phyloP scores from a whole-genome alignment of 768 basidiomycete species.

The Thelephora aurantiotincta region DNA sequence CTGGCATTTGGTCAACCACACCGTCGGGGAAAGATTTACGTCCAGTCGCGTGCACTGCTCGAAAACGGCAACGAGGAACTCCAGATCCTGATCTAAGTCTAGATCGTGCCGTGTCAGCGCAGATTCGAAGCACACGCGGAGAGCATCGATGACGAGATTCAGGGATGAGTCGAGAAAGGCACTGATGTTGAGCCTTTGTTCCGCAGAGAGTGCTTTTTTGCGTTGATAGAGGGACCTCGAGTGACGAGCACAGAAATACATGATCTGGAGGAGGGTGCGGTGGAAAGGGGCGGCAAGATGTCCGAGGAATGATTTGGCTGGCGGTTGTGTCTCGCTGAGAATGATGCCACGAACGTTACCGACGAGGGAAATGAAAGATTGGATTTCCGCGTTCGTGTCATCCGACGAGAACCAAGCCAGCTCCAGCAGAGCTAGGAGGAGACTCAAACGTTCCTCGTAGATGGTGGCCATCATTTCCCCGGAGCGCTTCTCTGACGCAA shows the following conservation, averaged over 20 bases:
- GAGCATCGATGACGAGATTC: constrained; percentile 51
- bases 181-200: constrained; percentile 45
- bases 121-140: constrained; percentile 48
- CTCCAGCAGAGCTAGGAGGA: constrained; percentile 70
- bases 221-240: constrained; percentile 35
- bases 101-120: constrained; percentile 41
- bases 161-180: constrained; percentile 49
- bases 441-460: constrained; percentile 58
- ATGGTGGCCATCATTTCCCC: constrained; percentile 81
- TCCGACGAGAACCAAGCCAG: constrained; percentile 58
- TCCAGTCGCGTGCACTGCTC: constrained; percentile 64
- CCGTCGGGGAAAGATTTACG: constrained; percentile 48
- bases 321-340: constrained; percentile 60
- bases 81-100: constrained; percentile 70
- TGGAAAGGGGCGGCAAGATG: constrained; percentile 59
- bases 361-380: constrained; percentile 47
- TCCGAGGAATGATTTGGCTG: constrained; percentile 59
- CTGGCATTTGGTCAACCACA: constrained; percentile 73
- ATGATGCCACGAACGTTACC: constrained; percentile 50
- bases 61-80: constrained; percentile 70
- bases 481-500: constrained; percentile 51
- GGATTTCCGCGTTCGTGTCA: constrained; percentile 38
- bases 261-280: constrained; percentile 60
- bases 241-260: constrained; percentile 65
- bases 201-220: constrained; percentile 38